A percentile compares a stretch with the other conserved stretches of the same genome.
Conservation (phyloP, 352 stramenopile species). For the Globisporangium echinulatum region DNA sequence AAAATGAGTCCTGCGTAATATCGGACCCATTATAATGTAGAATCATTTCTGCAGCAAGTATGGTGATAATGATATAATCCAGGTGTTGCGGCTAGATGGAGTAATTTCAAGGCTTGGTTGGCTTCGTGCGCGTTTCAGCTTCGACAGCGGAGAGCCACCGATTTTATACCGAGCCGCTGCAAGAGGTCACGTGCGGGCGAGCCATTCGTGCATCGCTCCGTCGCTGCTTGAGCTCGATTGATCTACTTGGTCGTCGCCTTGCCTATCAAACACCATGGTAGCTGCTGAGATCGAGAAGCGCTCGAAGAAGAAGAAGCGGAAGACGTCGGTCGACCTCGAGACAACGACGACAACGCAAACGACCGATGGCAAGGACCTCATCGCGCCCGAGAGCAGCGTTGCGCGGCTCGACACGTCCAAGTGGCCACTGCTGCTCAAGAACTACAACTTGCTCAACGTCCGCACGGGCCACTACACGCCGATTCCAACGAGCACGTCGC, state of each 20-base stretch:
- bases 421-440: constrained; percentile 99
- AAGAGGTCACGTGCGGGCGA: background rate
- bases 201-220: constrained; percentile 10
- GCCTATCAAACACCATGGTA: constrained; percentile 31
- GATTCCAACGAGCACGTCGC: constrained; percentile 95
- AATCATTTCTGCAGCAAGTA: too few relatives aligned
- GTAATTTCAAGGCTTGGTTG: too few relatives aligned
- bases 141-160: constrained; percentile 12
- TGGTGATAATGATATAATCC: too few relatives aligned
- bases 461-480: constrained; percentile 99
- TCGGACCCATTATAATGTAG: too few relatives aligned
- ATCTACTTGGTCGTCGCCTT: background rate
- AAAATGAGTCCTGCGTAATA: too few relatives aligned
- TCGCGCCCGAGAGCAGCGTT: constrained; percentile 69
- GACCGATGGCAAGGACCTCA: constrained; percentile 54
- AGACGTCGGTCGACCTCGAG: constrained; percentile 37
- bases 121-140: background rate
- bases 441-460: constrained; percentile 99
- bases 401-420: constrained; percentile 95
- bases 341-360: background rate
- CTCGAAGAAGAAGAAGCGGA: constrained; percentile 90
- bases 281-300: constrained; percentile 73
- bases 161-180: background rate
- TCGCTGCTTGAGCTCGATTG: background rate
- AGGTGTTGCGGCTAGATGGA: too few relatives aligned